phyloP scores from a whole-genome alignment of 805 yeast species.

The Zygoascus biomembranicola region DNA sequence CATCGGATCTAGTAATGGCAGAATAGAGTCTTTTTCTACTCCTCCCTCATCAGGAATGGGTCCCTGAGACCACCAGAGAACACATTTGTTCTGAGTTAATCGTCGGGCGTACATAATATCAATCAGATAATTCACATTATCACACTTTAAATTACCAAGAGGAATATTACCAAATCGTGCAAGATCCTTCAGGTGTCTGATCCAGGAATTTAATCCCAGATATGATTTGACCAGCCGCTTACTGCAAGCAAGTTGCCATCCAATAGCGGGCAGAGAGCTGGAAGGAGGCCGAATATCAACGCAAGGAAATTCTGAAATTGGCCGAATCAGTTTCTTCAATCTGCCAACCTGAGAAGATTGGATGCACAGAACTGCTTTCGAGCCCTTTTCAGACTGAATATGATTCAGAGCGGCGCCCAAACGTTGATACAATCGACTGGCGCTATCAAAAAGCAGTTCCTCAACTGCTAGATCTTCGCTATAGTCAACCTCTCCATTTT shows the following conservation, averaged over 20 bases:
- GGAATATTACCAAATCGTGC: conserved; percentile 77
- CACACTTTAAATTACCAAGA: conserved; percentile 73
- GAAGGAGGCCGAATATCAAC: conserved; percentile 45
- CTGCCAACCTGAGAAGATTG: conserved; percentile 56
- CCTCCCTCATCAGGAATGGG: conserved; percentile 86
- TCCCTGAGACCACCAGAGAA: conserved; percentile 89
- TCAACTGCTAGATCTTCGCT: conserved; percentile 47
- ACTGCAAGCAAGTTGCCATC: conserved; percentile 69
- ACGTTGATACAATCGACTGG: conserved; percentile 48
- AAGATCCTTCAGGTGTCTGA: conserved; percentile 53
- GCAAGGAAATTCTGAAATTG: conserved; percentile 51
- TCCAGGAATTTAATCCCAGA: conserved; percentile 66
- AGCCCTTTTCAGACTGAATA: conserved; percentile 57
- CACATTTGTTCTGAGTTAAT: conserved; percentile 52
- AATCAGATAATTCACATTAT: conserved; percentile 66
- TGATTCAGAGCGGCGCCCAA: conserved; percentile 46
- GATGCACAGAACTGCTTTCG: conserved; percentile 55
- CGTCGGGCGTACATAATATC: conserved; percentile 84
- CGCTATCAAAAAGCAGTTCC: conserved; percentile 42
- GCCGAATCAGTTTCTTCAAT: conserved; percentile 40
- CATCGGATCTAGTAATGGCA: conserved; percentile 42
- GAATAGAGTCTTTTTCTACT: conserved; percentile 52
- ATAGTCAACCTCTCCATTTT: conserved; percentile 26
- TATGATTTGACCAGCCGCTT: conserved; percentile 62
- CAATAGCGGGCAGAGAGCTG: conserved; percentile 54